Evolutionary conservation across 805 yeast genomes (phyloP).

Genomic region (Yamadazyma laniorum): DNA sequence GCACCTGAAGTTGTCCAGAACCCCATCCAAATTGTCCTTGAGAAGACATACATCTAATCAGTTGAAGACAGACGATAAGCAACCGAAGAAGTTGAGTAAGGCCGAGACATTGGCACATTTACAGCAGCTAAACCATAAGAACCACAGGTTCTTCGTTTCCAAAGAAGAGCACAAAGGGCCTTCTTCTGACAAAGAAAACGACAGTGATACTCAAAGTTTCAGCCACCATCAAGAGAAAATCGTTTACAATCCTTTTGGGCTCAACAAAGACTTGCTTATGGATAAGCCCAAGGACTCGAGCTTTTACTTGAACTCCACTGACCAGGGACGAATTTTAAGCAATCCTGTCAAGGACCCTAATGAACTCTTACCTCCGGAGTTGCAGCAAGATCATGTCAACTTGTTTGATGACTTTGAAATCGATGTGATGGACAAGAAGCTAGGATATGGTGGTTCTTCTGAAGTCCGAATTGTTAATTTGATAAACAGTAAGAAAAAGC

Average conservation of each 20-base stretch:
- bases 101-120: constrained; percentile 40
- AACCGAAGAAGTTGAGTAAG: constrained; percentile 18
- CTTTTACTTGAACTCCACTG: constrained; percentile 32
- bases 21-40: constrained; percentile 20
- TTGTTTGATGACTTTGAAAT: constrained; percentile 56
- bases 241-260: constrained; percentile 66
- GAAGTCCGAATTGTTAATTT: constrained; percentile 50
- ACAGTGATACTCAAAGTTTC: constrained; percentile 1
- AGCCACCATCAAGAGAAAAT: constrained; percentile 41
- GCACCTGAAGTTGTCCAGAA: constrained; percentile 40
- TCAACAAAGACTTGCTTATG: constrained; percentile 31
- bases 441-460: constrained; percentile 76
- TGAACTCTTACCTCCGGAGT: constrained; percentile 53
- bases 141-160: constrained; percentile 14
- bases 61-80: constrained; percentile 4
- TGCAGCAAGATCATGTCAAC: constrained; percentile 46
- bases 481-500: constrained; percentile 38
- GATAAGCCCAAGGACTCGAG: constrained; percentile 27
- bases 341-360: constrained; percentile 69
- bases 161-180: constrained; percentile 5
- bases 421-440: constrained; percentile 40
- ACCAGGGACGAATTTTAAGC: constrained; percentile 50
- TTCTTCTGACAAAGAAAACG: background rate
- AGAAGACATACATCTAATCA: constrained; percentile 19
- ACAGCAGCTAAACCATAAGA: constrained; percentile 30